A percentile compares a stretch with the other conserved stretches of the same genome.
These are phyloP conservation scores for Ceratobasidium sp. DNA, from an alignment of 1,284 basidiomycete genomes.

Conservation along the genomic window DNA sequence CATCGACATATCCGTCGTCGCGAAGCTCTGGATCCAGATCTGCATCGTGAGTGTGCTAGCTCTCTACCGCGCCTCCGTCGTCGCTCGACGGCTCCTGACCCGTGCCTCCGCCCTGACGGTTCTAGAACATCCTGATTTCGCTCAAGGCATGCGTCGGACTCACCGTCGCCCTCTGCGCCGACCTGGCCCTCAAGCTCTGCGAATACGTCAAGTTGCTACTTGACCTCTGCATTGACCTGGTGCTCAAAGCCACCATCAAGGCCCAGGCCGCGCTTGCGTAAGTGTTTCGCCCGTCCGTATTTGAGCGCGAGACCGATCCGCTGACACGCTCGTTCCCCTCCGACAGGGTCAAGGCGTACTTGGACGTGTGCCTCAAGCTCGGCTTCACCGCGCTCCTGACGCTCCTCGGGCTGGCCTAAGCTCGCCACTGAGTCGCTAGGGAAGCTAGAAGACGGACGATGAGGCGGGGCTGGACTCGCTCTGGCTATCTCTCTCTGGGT, in stretches of 20 bases:
- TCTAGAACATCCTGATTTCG: background rate
- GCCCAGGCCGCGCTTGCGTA: conserved; percentile 16
- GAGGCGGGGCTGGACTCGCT: background rate
- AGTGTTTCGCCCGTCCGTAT: background rate
- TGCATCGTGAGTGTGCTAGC: conserved; percentile 12
- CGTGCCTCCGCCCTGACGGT: background rate
- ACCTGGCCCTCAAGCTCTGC: background rate
- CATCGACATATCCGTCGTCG: conserved; percentile 4
- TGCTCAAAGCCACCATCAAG: background rate
- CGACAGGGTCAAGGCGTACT: conserved; percentile 1
- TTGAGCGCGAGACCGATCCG: background rate
- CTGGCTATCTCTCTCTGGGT: background rate
- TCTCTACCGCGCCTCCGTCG: background rate
- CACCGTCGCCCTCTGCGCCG: background rate
- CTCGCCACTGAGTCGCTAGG: background rate
- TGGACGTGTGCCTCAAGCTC: background rate
- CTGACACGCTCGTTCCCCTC: background rate
- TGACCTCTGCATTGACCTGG: background rate
- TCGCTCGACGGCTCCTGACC: background rate
- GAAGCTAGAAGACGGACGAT: background rate
- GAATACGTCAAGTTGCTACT: background rate
- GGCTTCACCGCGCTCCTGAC: conserved; percentile 15
- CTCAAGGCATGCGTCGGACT: background rate
- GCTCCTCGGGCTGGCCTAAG: conserved; percentile 1
- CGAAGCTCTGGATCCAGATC: background rate